phyloP scores from a whole-genome alignment of 306 rosid species.

The peach (Prunus persica) region DNA sequence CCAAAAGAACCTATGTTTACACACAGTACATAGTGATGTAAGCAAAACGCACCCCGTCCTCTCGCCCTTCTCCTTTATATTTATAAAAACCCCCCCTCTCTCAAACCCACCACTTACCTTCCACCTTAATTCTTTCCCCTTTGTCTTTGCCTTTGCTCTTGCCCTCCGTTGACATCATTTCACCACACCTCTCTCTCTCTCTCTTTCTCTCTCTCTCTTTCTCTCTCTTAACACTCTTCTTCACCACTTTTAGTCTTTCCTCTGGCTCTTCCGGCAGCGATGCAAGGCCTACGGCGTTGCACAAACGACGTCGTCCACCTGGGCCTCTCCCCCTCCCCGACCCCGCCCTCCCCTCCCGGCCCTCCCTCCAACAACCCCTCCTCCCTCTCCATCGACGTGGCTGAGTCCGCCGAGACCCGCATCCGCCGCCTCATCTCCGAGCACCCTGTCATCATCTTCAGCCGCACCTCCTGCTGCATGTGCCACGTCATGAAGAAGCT shows the following conservation, averaged over 20 bases:
- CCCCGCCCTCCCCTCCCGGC: neutral
- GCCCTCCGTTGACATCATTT: conserved; percentile 41
- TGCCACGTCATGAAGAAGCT: conserved; percentile 99
- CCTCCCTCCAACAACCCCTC: conserved; percentile 21
- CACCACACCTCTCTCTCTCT: neutral
- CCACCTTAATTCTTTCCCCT: neutral
- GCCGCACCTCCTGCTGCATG: conserved; percentile 92
- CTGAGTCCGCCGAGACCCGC: conserved; percentile 67
- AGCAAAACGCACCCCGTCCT: conserved; percentile 31
- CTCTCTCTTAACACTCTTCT: neutral
- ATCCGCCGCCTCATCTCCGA: conserved; percentile 93
- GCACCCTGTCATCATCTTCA: conserved; percentile 88
- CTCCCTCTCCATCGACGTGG: conserved; percentile 79
- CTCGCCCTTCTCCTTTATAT: neutral
- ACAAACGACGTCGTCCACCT: conserved; percentile 65
- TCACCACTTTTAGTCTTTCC: neutral
- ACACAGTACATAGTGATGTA: conserved; percentile 44
- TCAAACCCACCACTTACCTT: neutral
- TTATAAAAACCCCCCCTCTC: conserved; percentile 9
- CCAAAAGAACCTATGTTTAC: conserved; percentile 19
- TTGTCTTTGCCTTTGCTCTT: neutral
- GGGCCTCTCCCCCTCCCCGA: conserved; percentile 34
- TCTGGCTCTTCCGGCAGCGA: conserved; percentile 20
- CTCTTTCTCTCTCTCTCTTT: neutral
- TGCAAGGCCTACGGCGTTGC: conserved; percentile 78